These are phyloP conservation scores for Populus hybrid DNA, from an alignment of 441 rosid species.

Conservation along the genomic window DNA sequence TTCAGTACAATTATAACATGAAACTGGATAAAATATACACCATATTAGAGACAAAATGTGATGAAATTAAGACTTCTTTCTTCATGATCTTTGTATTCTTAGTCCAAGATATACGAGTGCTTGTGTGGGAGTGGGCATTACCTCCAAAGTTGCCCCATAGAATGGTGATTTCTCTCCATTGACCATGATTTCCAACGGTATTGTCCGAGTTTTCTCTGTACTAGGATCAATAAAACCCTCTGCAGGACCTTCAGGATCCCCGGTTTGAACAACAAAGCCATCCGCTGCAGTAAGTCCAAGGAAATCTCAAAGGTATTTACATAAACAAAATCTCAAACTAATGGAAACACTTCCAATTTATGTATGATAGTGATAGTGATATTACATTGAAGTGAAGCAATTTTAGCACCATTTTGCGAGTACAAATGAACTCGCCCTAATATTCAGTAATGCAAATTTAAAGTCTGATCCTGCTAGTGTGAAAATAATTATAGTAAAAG, in stretches of 20 bases:
- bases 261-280: slow-evolving; percentile 98
- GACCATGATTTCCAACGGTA: slow-evolving; percentile 88
- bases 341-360: background rate
- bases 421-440: background rate
- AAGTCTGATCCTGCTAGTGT: background rate
- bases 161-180: slow-evolving; percentile 73
- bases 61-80: background rate
- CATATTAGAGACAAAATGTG: background rate
- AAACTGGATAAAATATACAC: background rate
- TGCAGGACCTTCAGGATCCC: slow-evolving; percentile 97
- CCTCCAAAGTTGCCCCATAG: slow-evolving; percentile 85
- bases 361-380: background rate
- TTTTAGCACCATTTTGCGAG: background rate
- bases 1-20: background rate
- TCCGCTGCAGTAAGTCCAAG: slow-evolving; percentile 61
- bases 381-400: background rate
- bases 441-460: background rate
- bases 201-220: slow-evolving; percentile 75
- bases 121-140: slow-evolving; percentile 25
- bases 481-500: background rate
- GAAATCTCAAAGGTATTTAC: slow-evolving; percentile 2
- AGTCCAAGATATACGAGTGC: background rate
- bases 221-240: slow-evolving; percentile 96
- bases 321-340: background rate
- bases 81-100: background rate